Evolutionary conservation across 305 asterid species (phyloP), one percentile per base, ranked within the genome.

Genomic region (Fraxinus ornus): DNA sequence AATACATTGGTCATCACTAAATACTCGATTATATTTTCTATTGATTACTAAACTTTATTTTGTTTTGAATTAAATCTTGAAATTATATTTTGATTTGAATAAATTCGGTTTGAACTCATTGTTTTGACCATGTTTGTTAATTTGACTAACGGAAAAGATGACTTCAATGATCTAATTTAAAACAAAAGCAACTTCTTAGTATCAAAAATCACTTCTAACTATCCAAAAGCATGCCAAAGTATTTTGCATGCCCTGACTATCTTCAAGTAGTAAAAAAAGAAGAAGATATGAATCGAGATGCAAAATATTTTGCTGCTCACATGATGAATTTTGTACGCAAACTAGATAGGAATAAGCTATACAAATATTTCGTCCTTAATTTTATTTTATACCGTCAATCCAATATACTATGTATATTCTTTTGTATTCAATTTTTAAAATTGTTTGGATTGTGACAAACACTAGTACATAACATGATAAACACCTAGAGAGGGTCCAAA

Each of bases 401-500:
- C 10, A 35, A 10, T 64, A 36, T 37, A 35, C 12, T 19, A 64
- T 7, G 26, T 64, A 7, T 62, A 62, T 66, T 9, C 2, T 22
- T 66, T 66, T 13, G 10, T 70, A 26, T 26, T 26, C n/a, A 26
- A 68, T 3, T 28, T 8, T 24, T 62, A 10, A 68, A 12, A 28
- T 68, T 68, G 37, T 28, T 70, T 0, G 76, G 79, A 80, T 24
- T 19, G 78, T 33, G 74, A 78, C 32, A 15, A 71, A 26, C 80
- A 66, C 68, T 83, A 26, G 21, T 71, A 2, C 35, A 32, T 39
- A 21, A 10, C 26, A 30, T 55, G 74, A 81, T 70, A 84, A 80
- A 80, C 41, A 84, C 87, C 81, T 73, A 33, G 78, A 64, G 85
- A 35, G 49, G 22, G 26, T 78, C 52, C 80, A 75, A 79, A 52